Evolutionary conservation across 257 asterid species (phyloP).

Genomic region (Solanum sitiens): DNA sequence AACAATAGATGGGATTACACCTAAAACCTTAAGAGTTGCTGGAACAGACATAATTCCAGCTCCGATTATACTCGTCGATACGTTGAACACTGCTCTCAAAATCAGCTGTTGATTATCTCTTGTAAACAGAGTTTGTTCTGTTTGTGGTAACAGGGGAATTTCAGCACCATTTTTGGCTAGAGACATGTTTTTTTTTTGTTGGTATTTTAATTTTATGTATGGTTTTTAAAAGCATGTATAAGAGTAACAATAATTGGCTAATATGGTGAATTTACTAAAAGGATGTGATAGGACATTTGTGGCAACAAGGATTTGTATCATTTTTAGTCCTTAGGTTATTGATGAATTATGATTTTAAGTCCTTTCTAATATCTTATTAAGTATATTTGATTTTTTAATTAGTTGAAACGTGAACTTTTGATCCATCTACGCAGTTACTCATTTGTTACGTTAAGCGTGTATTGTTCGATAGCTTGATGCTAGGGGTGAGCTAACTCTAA

Average conservation of each 20-base stretch:
- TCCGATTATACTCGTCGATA: constrained; percentile 85
- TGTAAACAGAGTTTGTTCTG: neutral
- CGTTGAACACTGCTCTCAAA: constrained; percentile 83
- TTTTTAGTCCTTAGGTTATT: neutral
- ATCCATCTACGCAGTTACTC: neutral
- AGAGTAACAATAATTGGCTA: neutral
- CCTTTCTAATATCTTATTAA: no score
- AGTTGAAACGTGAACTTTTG: neutral
- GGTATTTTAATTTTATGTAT: neutral
- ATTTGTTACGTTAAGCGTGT: neutral
- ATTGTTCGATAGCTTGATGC: neutral
- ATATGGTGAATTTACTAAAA: neutral
- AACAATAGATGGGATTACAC: constrained; percentile 64
- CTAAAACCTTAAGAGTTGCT: constrained; percentile 82
- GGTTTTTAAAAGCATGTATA: neutral
- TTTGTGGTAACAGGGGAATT: constrained; percentile 48
- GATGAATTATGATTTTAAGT: no score
- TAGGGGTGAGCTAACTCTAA: neutral
- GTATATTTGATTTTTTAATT: no score
- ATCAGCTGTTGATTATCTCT: constrained; percentile 21
- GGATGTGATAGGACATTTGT: neutral
- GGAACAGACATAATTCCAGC: constrained; percentile 98
- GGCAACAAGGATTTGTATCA: neutral
- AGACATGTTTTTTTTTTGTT: constrained; percentile 27
- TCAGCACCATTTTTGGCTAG: constrained; percentile 26